Percentiles rank a stretch among this genome's conserved stretches.
These are phyloP conservation scores for Grosmannia penicillata DNA, from an alignment of 2,329 filamentous ascomycete species.

Conservation along the genomic window DNA sequence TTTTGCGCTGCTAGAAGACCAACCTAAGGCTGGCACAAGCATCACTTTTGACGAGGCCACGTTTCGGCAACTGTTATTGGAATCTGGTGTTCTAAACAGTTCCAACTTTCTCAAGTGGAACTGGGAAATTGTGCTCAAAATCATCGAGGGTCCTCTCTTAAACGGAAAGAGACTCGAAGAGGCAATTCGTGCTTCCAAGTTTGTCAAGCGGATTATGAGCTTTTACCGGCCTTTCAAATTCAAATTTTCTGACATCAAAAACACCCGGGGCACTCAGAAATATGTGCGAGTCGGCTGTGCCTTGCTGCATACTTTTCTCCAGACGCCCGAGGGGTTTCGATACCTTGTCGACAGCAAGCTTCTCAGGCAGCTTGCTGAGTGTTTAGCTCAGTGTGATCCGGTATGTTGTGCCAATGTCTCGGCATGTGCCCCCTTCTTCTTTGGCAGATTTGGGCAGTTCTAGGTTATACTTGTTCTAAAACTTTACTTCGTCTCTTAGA, in stretches of 20 bases:
- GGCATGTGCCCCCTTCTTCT: background rate
- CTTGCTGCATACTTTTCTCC: conserved; percentile 71
- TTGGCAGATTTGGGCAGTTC: conserved; percentile 6
- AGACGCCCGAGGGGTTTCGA: conserved; percentile 69
- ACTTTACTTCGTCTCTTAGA: conserved; percentile 21
- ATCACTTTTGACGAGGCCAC: conserved; percentile 44
- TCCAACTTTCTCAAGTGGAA: conserved; percentile 94
- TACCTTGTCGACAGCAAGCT: conserved; percentile 89
- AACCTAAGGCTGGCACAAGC: conserved; percentile 34
- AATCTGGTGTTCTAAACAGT: conserved; percentile 76
- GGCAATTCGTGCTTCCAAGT: conserved; percentile 87
- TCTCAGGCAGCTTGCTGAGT: conserved; percentile 86
- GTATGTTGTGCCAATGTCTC: too few species aligned
- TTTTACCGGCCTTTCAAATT: conserved; percentile 97
- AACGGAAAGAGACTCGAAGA: conserved; percentile 88
- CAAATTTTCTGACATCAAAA: conserved; percentile 79
- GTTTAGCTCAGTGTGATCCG: conserved; percentile 84
- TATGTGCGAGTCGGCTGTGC: conserved; percentile 85
- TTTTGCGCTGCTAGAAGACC: conserved; percentile 37
- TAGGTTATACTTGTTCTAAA: background rate
- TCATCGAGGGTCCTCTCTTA: conserved; percentile 84
- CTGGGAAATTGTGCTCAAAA: conserved; percentile 80
- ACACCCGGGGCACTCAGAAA: conserved; percentile 83
- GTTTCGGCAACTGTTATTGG: conserved; percentile 50
- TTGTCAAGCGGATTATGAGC: conserved; percentile 84